Conservation (phyloP, 192 early-diverging fungal genomes). For the Gamsiella multidivaricata region DNA sequence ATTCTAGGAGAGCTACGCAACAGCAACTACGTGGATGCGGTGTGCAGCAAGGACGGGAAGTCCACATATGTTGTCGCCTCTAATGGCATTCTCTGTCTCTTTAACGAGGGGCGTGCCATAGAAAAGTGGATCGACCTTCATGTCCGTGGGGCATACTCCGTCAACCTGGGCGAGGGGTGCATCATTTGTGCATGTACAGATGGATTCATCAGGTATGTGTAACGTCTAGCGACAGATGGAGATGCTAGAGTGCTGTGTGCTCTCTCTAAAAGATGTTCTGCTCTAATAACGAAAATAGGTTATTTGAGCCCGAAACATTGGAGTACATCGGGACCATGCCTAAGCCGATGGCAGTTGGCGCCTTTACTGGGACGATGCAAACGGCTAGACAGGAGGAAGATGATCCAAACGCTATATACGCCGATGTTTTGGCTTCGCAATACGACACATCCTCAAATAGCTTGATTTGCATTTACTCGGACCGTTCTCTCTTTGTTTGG, state of each 20-base stretch:
- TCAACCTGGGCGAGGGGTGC: constrained; percentile 66
- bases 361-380: constrained; percentile 49
- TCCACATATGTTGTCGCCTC: constrained; percentile 76
- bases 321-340: constrained; percentile 78
- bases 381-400: constrained; percentile 22
- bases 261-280: too few species aligned
- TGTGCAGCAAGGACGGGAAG: constrained; percentile 56
- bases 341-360: constrained; percentile 73
- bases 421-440: constrained; percentile 71
- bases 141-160: constrained; percentile 70
- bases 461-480: constrained; percentile 75
- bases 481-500: constrained; percentile 81
- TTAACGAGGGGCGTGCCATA: constrained; percentile 69
- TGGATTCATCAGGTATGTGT: constrained; percentile 74
- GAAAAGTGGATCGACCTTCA: constrained; percentile 89
- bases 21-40: constrained; percentile 78
- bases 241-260: too few species aligned
- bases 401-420: constrained; percentile 55
- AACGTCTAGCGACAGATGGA: too few species aligned
- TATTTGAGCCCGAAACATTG: constrained; percentile 79
- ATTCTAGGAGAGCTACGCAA: constrained; percentile 74
- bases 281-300: constrained; percentile 45
- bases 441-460: constrained; percentile 61
- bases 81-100: constrained; percentile 73
- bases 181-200: constrained; percentile 80